Evolutionary conservation across 345 rosid genomes (phyloP).

Genomic region (Linum trigynum): DNA sequence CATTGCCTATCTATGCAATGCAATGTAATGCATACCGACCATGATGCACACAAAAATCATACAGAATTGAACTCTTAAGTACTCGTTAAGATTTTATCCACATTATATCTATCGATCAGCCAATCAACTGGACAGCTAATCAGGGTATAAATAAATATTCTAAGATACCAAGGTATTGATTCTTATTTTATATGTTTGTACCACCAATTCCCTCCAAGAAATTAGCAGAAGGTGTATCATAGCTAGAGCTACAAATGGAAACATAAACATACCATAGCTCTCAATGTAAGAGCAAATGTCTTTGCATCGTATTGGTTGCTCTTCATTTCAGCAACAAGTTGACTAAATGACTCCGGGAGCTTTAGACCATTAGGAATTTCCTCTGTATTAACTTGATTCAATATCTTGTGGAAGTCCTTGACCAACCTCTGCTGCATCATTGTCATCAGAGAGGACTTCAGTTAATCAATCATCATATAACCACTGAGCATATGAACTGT

Average conservation of each 20-base stretch:
- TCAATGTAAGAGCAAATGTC: constrained; percentile 64
- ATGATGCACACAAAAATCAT: no score
- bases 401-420: constrained; percentile 76
- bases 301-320: constrained; percentile 77
- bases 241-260: background rate
- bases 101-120: no score
- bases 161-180: no score
- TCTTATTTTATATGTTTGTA: no score
- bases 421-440: constrained; percentile 63
- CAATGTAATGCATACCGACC: background rate
- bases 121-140: no score
- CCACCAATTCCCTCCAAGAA: background rate
- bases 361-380: constrained; percentile 76
- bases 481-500: background rate
- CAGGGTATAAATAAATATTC: no score
- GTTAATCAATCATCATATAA: constrained; percentile 2
- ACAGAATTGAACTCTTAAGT: no score
- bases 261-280: constrained; percentile 64
- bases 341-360: constrained; percentile 74
- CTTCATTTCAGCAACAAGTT: constrained; percentile 87
- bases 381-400: constrained; percentile 68
- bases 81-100: no score
- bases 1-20: background rate
- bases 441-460: constrained; percentile 18
- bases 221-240: background rate